Evolutionary conservation across 2,329 filamentous ascomycete genomes (phyloP).

Genomic region (Dothideomycetes sp.): DNA sequence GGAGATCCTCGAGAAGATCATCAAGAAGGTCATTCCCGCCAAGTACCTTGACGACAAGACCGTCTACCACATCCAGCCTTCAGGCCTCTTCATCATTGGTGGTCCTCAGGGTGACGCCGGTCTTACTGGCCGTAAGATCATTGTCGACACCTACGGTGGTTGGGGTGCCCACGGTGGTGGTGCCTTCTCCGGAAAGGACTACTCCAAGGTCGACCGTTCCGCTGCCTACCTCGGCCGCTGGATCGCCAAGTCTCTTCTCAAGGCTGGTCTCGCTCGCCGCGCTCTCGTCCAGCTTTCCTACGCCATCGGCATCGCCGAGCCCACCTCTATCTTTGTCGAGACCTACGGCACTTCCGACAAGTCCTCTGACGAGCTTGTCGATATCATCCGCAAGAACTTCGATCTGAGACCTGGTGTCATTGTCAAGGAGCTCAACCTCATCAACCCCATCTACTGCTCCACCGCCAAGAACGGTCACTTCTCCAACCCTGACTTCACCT

Average conservation of each 20-base stretch:
- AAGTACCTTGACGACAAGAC: slow-evolving; percentile 89
- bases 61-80: slow-evolving; percentile 98
- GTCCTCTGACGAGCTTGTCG: slow-evolving; percentile 83
- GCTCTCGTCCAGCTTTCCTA: slow-evolving; percentile 96
- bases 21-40: slow-evolving; percentile 86
- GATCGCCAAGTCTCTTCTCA: slow-evolving; percentile 97
- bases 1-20: slow-evolving; percentile 94
- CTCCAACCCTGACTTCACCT: slow-evolving; percentile 94
- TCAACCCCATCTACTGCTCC: slow-evolving; percentile 78
- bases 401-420: slow-evolving; percentile 97
- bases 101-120: slow-evolving; percentile 98
- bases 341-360: slow-evolving; percentile 90
- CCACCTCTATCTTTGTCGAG: slow-evolving; percentile 95
- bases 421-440: slow-evolving; percentile 90
- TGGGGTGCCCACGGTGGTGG: slow-evolving; percentile 99
- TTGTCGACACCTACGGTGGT: slow-evolving; percentile 98
- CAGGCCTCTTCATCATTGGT: slow-evolving; percentile 97
- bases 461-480: slow-evolving; percentile 99
- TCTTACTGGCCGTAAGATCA: slow-evolving; percentile 98
- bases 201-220: slow-evolving; percentile 99
- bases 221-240: slow-evolving; percentile 95
- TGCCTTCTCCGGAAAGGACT: slow-evolving; percentile 99
- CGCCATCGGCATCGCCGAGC: slow-evolving; percentile 97
- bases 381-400: slow-evolving; percentile 94
- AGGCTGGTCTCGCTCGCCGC: slow-evolving; percentile 80